Percentiles rank a stretch among this genome's conserved stretches.
Evolutionary conservation across 352 stramenopile genomes (phyloP).

Genomic region (Phytopythium aichiense): DNA sequence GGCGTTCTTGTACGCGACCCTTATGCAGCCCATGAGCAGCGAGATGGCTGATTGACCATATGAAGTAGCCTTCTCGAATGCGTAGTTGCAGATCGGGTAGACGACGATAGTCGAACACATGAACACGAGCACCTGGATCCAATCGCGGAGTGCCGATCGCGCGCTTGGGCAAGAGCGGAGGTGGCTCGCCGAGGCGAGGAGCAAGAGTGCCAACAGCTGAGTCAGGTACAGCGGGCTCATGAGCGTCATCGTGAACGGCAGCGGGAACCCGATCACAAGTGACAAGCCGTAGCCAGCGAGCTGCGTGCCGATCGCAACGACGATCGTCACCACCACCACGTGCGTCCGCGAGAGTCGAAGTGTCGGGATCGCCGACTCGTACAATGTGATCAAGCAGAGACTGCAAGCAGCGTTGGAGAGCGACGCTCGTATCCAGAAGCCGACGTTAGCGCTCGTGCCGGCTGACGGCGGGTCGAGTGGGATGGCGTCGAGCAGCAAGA

Average conservation of each 20-base stretch:
- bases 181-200: background rate
- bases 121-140: background rate
- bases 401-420: background rate
- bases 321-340: background rate
- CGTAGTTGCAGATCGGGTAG: slow-evolving; percentile 1
- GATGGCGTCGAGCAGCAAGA: background rate
- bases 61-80: background rate
- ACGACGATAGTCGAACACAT: background rate
- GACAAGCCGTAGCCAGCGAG: background rate
- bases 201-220: background rate
- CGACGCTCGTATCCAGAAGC: background rate
- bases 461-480: background rate
- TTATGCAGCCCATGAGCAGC: background rate
- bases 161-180: background rate
- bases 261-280: background rate
- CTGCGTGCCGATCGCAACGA: background rate
- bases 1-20: background rate
- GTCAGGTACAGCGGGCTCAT: background rate
- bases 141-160: background rate
- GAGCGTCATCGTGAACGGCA: background rate
- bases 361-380: background rate
- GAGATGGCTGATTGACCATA: background rate
- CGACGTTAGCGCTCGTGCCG: background rate
- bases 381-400: background rate
- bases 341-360: background rate